Conservation (phyloP, 805 yeast species). For the Lipomyces lipofer region DNA sequence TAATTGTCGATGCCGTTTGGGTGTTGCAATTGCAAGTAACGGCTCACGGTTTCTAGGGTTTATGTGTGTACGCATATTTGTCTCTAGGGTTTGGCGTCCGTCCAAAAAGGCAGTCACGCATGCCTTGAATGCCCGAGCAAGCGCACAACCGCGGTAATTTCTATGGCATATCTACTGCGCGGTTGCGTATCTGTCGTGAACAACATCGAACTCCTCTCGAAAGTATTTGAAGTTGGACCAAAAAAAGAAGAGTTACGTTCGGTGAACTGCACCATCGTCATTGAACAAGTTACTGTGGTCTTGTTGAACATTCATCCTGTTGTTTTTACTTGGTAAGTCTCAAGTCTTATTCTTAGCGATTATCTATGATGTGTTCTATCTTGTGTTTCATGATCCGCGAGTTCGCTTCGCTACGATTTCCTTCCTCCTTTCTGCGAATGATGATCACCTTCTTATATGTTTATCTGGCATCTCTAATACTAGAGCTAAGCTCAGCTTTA, state of each 20-base stretch:
- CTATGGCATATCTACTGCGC: no score
- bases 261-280: no score
- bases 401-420: neutral
- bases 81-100: constrained; percentile 4
- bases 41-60: neutral
- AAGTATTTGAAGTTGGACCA: no score
- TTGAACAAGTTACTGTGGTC: neutral
- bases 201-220: no score
- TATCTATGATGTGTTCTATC: neutral
- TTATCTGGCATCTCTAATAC: constrained; percentile 36
- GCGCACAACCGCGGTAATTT: no score
- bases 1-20: no score
- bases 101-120: neutral
- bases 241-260: no score
- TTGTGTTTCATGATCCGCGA: neutral
- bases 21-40: no score
- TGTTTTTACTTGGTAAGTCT: neutral
- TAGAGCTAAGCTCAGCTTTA: constrained; percentile 19
- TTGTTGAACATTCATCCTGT: neutral
- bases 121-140: no score
- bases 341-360: no score
- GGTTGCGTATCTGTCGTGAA: no score
- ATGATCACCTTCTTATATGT: constrained; percentile 24
- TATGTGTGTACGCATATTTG: neutral
- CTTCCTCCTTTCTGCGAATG: constrained; percentile 3